Conservation (phyloP, 805 yeast species). For the Candida namnaoensis region DNA sequence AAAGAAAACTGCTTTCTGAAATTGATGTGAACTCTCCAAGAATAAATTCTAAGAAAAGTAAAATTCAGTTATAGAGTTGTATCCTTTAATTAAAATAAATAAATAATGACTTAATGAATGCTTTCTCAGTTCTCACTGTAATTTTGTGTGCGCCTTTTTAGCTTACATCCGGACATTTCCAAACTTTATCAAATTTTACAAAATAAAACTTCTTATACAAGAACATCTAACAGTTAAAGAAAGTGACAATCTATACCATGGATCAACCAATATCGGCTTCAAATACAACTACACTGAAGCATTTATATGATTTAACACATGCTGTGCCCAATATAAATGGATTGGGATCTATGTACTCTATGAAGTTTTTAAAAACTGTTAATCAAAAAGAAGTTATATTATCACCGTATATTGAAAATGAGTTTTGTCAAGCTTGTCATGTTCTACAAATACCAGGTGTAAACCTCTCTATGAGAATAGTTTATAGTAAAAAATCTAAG, state of each 20-base stretch:
- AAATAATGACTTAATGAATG: too few relatives aligned
- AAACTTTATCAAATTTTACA: too few relatives aligned
- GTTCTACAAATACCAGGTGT: conserved; percentile 20
- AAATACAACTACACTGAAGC: neutral
- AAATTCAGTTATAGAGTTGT: too few relatives aligned
- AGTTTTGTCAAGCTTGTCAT: conserved; percentile 23
- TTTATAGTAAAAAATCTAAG: conserved; percentile 4
- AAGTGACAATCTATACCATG: neutral
- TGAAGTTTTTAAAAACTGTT: conserved; percentile 19
- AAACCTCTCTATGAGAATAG: conserved; percentile 17
- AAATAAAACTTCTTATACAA: too few relatives aligned
- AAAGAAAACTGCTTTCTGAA: too few relatives aligned
- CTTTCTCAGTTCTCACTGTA: too few relatives aligned
- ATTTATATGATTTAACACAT: conserved; percentile 2
- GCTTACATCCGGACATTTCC: too few relatives aligned
- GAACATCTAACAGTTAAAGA: too few relatives aligned
- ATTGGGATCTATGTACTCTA: conserved; percentile 15
- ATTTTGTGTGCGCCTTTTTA: too few relatives aligned
- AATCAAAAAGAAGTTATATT: conserved; percentile 18
- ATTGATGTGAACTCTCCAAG: too few relatives aligned
- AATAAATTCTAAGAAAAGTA: too few relatives aligned
- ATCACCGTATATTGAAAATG: conserved; percentile 12
- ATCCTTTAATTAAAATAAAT: too few relatives aligned
- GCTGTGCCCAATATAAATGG: conserved; percentile 5
- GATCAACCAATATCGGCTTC: neutral